Percentiles rank a stretch among this genome's conserved stretches.
phyloP scores from a whole-genome alignment of 2,329 filamentous ascomycete genomes.

The Penicillium brasilianum region DNA sequence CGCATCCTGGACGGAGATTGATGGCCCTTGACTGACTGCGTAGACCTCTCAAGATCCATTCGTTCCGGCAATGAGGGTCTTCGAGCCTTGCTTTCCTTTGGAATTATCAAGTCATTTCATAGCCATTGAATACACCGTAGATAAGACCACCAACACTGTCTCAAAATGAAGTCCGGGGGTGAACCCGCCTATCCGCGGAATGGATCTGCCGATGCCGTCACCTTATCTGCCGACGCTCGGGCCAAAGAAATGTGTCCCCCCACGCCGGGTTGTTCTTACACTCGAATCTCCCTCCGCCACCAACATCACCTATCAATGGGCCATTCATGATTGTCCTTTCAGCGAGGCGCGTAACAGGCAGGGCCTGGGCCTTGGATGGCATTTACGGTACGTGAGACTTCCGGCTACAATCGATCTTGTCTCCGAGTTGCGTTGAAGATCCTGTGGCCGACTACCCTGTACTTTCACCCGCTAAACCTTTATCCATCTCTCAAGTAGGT shows the following conservation, averaged over 20 bases:
- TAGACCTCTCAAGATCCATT: background rate
- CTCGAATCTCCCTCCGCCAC: slow-evolving; percentile 20
- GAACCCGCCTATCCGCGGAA: slow-evolving; percentile 5
- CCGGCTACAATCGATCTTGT: slow-evolving; percentile 20
- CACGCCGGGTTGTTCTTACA: slow-evolving; percentile 17
- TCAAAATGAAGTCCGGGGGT: background rate
- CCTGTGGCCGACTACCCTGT: slow-evolving; percentile 5
- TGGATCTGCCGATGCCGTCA: slow-evolving; percentile 25
- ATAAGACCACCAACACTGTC: background rate
- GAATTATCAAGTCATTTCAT: background rate
- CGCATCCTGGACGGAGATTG: background rate
- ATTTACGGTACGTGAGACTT: slow-evolving; percentile 41
- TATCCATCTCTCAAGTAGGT: slow-evolving; percentile 33
- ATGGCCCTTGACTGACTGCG: background rate
- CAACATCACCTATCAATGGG: slow-evolving; percentile 30
- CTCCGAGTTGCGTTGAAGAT: slow-evolving; percentile 22
- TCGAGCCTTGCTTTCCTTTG: background rate
- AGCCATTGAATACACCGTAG: background rate
- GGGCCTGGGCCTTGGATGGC: slow-evolving; percentile 45
- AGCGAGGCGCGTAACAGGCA: slow-evolving; percentile 47
- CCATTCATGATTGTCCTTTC: slow-evolving; percentile 47
- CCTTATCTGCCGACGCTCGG: slow-evolving; percentile 36
- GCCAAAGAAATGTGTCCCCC: slow-evolving; percentile 21
- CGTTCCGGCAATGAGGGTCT: background rate
- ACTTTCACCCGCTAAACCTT: slow-evolving; percentile 19